Percentiles rank a stretch among this genome's conserved stretches.
Evolutionary conservation across 2,329 filamentous ascomycete genomes (phyloP).

Genomic region (Colletotrichum plurivorum): DNA sequence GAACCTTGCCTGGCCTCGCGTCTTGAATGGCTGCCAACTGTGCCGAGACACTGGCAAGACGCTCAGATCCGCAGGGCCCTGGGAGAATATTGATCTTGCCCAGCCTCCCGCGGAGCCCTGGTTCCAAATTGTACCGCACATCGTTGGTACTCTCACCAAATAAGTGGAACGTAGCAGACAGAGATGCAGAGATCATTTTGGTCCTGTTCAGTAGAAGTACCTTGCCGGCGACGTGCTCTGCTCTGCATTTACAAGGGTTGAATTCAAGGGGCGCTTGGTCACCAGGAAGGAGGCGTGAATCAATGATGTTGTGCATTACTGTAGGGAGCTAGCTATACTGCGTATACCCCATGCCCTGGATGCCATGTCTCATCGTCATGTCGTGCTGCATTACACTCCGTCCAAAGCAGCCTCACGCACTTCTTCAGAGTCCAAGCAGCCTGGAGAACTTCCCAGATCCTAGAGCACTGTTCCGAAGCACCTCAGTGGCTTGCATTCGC

Average conservation of each 20-base stretch:
- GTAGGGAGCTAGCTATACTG: conserved; percentile 33
- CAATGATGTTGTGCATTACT: neutral
- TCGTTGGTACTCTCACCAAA: conserved; percentile 68
- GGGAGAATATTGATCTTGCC: conserved; percentile 64
- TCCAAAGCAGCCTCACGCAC: no score
- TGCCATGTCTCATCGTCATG: neutral
- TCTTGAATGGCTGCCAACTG: conserved; percentile 67
- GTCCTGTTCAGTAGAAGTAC: no score
- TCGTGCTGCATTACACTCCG: neutral
- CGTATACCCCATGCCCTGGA: neutral
- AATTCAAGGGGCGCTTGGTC: neutral
- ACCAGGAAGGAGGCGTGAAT: neutral
- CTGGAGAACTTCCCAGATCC: no score
- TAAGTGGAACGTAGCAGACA: conserved; percentile 44
- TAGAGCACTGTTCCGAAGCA: no score
- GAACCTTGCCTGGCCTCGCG: conserved; percentile 66
- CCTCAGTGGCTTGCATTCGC: no score
- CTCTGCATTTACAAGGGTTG: neutral
- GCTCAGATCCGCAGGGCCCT: conserved; percentile 64
- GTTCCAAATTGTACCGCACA: conserved; percentile 62
- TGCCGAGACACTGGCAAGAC: conserved; percentile 62
- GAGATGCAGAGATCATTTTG: no score
- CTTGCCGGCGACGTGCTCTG: neutral
- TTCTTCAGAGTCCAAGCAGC: no score
- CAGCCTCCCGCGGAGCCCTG: conserved; percentile 57